Percentiles rank a stretch among this genome's conserved stretches.
Evolutionary conservation across 352 stramenopile genomes (phyloP).

Genomic region (Globisporangium recalcitrans): DNA sequence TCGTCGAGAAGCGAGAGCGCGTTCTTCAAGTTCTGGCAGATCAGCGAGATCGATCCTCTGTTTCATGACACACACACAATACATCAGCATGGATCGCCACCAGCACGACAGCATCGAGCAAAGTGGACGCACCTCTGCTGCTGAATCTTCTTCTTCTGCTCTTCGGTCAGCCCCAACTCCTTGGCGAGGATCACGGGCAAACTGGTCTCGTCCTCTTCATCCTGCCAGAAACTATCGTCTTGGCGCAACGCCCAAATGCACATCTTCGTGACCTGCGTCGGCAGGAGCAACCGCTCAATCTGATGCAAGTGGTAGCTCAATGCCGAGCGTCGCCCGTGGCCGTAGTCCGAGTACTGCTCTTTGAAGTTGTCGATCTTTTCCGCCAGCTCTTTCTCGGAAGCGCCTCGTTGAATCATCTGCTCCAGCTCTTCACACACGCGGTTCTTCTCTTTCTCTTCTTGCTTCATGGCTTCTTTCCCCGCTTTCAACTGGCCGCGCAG

Average conservation of each 20-base stretch:
- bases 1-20: constrained; percentile 84
- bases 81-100: too few species aligned
- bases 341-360: constrained; percentile 91
- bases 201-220: constrained; percentile 85
- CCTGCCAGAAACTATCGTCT: constrained; percentile 87
- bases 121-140: constrained; percentile 65
- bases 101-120: background rate
- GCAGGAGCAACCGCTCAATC: constrained; percentile 90
- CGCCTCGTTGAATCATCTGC: constrained; percentile 74
- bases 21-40: constrained; percentile 88
- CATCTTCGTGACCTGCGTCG: constrained; percentile 93
- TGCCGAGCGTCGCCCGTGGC: constrained; percentile 82
- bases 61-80: constrained; percentile 1
- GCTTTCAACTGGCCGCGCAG: constrained; percentile 87
- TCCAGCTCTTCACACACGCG: constrained; percentile 78
- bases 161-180: constrained; percentile 85
- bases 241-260: constrained; percentile 90
- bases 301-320: constrained; percentile 90
- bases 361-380: constrained; percentile 95
- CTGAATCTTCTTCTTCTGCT: constrained; percentile 92
- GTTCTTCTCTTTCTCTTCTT: constrained; percentile 85
- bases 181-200: constrained; percentile 88
- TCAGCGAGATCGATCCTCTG: constrained; percentile 54
- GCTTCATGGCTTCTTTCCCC: constrained; percentile 82
- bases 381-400: constrained; percentile 85